Base-by-base conservation (phyloP, 2,329 filamentous ascomycete genomes). In the Aurifilum marmelostoma region DNA sequence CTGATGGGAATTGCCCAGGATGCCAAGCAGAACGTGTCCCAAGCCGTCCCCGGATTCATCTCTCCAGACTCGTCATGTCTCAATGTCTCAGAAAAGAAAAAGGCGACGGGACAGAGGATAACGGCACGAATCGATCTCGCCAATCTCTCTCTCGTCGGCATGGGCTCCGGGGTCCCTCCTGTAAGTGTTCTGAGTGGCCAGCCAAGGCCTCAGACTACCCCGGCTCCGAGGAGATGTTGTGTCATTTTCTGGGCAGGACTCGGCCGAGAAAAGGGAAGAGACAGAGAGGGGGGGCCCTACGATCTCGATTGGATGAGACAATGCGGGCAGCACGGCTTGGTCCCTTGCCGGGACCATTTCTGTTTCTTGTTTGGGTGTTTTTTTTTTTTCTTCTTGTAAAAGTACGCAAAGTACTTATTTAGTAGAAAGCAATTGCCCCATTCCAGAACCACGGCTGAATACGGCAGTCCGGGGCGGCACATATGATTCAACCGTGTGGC, bases 361-460 rank as follows among this genome's bases (percentile, higher is more conserved):
- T 7, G 24, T 41, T 27, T 24, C 37, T 24, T 43, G 18, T 14
- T 37, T 39, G 11, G 9, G 12, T 11, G 24, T 39, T 32, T 24
- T 18, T 62, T 29, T 32, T 43, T 47, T 24, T 21, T 18, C 4
- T 37, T n/a, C 5, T 29, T 24, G 34, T 61, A 9, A 16, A 12
- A 21, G 24, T 18, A 29, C 41, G n/a, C n/a, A n/a, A n/a, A n/a
- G n/a, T n/a, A n/a, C n/a, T n/a, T n/a, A n/a, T n/a, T n/a, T n/a
- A n/a, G n/a, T n/a, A n/a, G n/a, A n/a, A n/a, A n/a, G n/a, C n/a
- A n/a, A n/a, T n/a, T n/a, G n/a, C n/a, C n/a, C 34, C 61, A 63
- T 63, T 63, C 61, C 61, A 50, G 61, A 50, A 63, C 39, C 61
- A 63, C 59, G 12, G 11, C 34, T 62, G 18, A 24, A 62, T 62